Conservation (phyloP, 169 alveolate genomes). For the Plasmodium gonderi region DNA sequence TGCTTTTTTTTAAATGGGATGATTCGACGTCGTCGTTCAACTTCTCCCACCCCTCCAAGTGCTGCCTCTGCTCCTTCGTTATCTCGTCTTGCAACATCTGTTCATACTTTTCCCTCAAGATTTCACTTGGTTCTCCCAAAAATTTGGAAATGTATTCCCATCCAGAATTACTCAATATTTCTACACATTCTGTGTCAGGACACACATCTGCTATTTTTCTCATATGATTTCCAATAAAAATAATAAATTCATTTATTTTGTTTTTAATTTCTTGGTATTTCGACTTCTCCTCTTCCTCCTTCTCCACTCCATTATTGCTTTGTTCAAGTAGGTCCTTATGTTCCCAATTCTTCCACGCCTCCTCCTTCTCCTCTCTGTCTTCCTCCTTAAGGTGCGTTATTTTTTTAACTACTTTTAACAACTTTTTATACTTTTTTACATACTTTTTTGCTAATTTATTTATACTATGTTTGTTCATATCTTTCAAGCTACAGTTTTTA, state of each 20-base stretch:
- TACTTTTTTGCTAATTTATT: conserved; percentile 43
- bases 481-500: conserved; percentile 20
- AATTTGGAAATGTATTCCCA: conserved; percentile 61
- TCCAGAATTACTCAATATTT: conserved; percentile 11
- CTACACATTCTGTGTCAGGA: conserved; percentile 21
- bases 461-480: conserved; percentile 61
- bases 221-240: conserved; percentile 34
- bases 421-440: conserved; percentile 53
- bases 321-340: neutral
- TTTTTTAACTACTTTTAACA: conserved; percentile 41
- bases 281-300: neutral
- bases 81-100: neutral
- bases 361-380: neutral
- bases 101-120: neutral
- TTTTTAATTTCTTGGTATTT: neutral
- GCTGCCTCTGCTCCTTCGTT: neutral
- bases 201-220: conserved; percentile 7
- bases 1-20: neutral
- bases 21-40: no score
- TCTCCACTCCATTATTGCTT: neutral
- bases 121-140: neutral
- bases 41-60: neutral
- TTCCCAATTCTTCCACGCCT: no score
- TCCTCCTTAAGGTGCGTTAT: neutral
- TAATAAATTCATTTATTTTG: conserved; percentile 20